phyloP scores from a whole-genome alignment of 2,329 filamentous ascomycete genomes.

The Pseudogymnoascus sp. region DNA sequence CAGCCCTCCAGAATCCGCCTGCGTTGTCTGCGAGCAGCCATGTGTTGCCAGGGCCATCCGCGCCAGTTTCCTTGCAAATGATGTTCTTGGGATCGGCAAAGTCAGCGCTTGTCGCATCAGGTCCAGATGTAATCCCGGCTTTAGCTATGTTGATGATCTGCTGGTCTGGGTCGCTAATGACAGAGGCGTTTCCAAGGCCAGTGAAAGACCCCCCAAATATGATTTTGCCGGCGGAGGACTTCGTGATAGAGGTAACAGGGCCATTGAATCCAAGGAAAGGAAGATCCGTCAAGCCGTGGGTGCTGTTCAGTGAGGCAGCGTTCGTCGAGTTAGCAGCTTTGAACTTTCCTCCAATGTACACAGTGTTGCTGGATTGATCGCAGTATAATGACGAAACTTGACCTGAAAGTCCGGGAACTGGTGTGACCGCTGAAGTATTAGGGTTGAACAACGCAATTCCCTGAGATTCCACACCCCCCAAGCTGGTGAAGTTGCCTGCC shows the following conservation, averaged over 20 bases:
- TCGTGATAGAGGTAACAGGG: slow-evolving; percentile 77
- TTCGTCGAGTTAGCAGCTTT: slow-evolving; percentile 76
- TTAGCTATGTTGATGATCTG: slow-evolving; percentile 80
- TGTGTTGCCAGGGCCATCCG: slow-evolving; percentile 66
- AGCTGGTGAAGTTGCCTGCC: slow-evolving; percentile 91
- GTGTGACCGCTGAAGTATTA: slow-evolving; percentile 59
- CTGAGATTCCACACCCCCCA: slow-evolving; percentile 68
- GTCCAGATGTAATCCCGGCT: slow-evolving; percentile 65
- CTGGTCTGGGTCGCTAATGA: slow-evolving; percentile 58
- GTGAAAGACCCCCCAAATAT: slow-evolving; percentile 90
- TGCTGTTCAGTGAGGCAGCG: slow-evolving; percentile 72
- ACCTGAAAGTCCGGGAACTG: slow-evolving; percentile 76
- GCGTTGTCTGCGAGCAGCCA: slow-evolving; percentile 75
- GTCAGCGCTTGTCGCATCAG: slow-evolving; percentile 54
- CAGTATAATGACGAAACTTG: slow-evolving; percentile 78
- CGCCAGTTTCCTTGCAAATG: slow-evolving; percentile 66
- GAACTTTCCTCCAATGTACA: slow-evolving; percentile 89
- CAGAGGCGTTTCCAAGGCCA: slow-evolving; percentile 73
- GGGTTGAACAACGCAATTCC: slow-evolving; percentile 79
- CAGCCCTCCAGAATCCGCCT: slow-evolving; percentile 75
- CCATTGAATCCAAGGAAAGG: slow-evolving; percentile 95
- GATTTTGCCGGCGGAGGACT: slow-evolving; percentile 73
- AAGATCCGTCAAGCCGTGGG: slow-evolving; percentile 67
- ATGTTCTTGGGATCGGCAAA: slow-evolving; percentile 75
- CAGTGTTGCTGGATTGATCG: slow-evolving; percentile 67